Evolutionary conservation across 1,284 basidiomycete genomes (phyloP), one percentile per base, ranked within the genome.

Genomic region (Papiliotrema flavescens): DNA sequence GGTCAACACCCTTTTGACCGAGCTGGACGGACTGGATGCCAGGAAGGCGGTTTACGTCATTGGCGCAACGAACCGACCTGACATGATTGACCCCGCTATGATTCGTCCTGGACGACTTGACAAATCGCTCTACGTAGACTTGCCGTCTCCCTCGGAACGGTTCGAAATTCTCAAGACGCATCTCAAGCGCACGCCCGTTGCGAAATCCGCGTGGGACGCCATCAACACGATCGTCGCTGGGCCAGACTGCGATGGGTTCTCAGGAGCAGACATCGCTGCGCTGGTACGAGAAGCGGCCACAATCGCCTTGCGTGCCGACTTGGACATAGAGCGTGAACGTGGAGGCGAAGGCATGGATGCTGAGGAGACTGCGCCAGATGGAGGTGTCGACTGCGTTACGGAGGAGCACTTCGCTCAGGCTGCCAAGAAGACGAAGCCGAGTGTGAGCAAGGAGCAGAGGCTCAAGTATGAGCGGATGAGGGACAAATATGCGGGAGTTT

Each of bases 81-180:
- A 98, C 78, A 97, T 98, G 85, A 93, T 98, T 61, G 95, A 98
- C 71, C 95, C 95, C 0, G 95, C 95, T 3, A 97, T 98, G 94
- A 91, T 93, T 53, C 87, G 94, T 17, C 95, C 95, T 0, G 95
- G 95, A 0, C 84, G 95, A 24, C 82, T 98, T 14, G 95, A 98
- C 80, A 98, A 97, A 76, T 82, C 98, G 7, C 82, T 98, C 26
- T 98, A 97, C 70, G 94, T 98, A 63, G 95, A 98, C 73, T 80
- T 98, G 1, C 95, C 95, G 1, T 79, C 80, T 0, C 63, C 86
- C 0, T 72, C 79, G 14, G 95, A 97, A 76, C 84, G 95, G 13
- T 82, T 83, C 6, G 94, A 98, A 73, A 95, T 98, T 59, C 79
- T 90, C 49, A 80, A 84, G 47, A 92, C 91, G 19, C 74, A 80